These are phyloP conservation scores for Primulina huaijiensis DNA, from an alignment of 257 asterid genomes.

Conservation along the genomic window DNA sequence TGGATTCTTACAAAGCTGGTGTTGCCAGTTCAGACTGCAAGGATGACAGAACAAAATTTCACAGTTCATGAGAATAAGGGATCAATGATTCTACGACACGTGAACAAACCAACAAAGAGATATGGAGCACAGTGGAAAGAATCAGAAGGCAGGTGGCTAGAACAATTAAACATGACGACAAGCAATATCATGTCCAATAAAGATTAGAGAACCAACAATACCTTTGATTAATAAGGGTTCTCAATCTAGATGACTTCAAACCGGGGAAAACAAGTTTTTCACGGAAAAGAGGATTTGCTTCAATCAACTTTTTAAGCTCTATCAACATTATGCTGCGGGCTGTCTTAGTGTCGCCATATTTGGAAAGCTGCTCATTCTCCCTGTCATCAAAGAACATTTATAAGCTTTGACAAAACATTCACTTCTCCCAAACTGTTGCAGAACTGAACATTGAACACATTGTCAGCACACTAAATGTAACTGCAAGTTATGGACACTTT, in stretches of 20 bases:
- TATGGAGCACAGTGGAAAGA: not conserved
- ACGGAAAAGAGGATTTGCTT: constrained; percentile 97
- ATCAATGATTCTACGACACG: not conserved
- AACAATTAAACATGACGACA: not conserved
- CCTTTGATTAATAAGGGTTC: constrained; percentile 96
- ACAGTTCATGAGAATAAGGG: not conserved
- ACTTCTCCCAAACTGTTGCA: constrained; percentile 2
- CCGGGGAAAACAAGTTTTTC: constrained; percentile 93
- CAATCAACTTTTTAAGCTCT: constrained; percentile 89
- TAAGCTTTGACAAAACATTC: constrained; percentile 14
- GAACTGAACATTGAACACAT: not conserved
- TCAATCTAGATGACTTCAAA: constrained; percentile 82
- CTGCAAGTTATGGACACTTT: not conserved
- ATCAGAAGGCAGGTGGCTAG: not conserved
- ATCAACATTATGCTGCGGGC: constrained; percentile 96
- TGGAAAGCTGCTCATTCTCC: constrained; percentile 97
- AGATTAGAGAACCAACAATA: constrained; percentile 23
- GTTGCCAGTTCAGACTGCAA: constrained; percentile 97
- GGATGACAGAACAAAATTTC: constrained; percentile 11
- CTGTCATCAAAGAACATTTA: constrained; percentile 43
- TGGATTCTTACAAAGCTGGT: constrained; percentile 94
- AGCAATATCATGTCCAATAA: constrained; percentile 7
- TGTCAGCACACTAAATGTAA: not conserved
- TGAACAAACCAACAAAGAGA: not conserved
- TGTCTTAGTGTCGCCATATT: constrained; percentile 95